Evolutionary conservation across 345 rosid species (phyloP), one percentile per base, ranked within the genome.

Genomic region (Boechera divaricarpa): DNA sequence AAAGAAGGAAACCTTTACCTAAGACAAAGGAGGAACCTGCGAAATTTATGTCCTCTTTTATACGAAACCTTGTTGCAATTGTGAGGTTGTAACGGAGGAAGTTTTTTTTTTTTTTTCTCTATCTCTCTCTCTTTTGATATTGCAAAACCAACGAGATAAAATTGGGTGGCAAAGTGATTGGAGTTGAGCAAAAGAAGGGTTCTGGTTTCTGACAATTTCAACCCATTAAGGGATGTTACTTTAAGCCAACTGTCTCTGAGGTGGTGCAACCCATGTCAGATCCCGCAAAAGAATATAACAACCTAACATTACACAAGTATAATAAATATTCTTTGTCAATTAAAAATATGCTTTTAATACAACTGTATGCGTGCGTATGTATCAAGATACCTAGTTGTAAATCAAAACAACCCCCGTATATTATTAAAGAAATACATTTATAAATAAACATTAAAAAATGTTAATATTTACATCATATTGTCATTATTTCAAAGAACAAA

Each of bases 201-300:
- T 78, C 72, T 69, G 72, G 21, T 79, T 72, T 83, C 67, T 86
- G 86, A 84, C 88, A 51, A 69, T 76, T 84, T 89, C 87, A 79
- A 72, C 12, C 67, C 81, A 60, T 59, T 10, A 18, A 41, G 52
- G 49, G 47, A 60, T 24, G 13, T 64, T 72, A 59, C 69, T 67
- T 78, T 66, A 78, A 77, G 75, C 74, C 78, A 79, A 68, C 82
- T 73, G 75, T 79, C 74, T 54, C 26, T 68, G 65, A 67, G 75
- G 45, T 79, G 75, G 82, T 79, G 82, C 75, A 73, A 60, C 70
- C 75, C 78, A 79, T 68, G 82, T 79, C 39, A 57, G 24, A 55
- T 47, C 67, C 77, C 64, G 42, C 51, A 21, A 51, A 59, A 35
- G 44, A 66, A 66, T 63, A 52, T 67, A 16, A 57, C 81, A 72